phyloP scores from a whole-genome alignment of 1,284 basidiomycete genomes.

The Stygiomarasmius scandens region DNA sequence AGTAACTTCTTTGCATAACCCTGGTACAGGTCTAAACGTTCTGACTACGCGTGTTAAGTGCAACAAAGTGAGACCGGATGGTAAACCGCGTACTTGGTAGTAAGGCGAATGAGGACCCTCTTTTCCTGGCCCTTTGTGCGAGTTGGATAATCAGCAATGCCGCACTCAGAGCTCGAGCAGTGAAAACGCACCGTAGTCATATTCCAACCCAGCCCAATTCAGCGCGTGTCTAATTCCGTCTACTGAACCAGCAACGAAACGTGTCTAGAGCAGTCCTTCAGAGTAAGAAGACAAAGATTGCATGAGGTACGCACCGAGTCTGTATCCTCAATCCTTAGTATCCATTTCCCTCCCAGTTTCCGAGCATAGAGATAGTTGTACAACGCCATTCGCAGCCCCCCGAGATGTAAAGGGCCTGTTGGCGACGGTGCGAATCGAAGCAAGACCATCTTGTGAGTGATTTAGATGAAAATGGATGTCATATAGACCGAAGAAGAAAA shows the following conservation, averaged over 20 bases:
- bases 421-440: constrained; percentile 97
- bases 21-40: constrained; percentile 85
- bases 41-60: constrained; percentile 59
- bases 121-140: constrained; percentile 70
- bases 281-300: constrained; percentile 1
- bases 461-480: too few relatives aligned
- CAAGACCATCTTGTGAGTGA: constrained; percentile 45
- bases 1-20: constrained; percentile 75
- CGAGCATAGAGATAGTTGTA: constrained; percentile 90
- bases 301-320: constrained; percentile 63
- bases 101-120: constrained; percentile 79
- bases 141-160: too few relatives aligned
- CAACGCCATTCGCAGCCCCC: constrained; percentile 93
- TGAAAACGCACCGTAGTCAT: constrained; percentile 76
- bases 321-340: constrained; percentile 94
- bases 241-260: constrained; percentile 83
- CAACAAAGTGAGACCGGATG: constrained; percentile 7
- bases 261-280: constrained; percentile 57
- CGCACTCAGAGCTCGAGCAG: background rate
- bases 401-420: constrained; percentile 92
- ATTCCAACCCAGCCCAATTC: constrained; percentile 92
- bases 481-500: too few relatives aligned
- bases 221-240: constrained; percentile 79
- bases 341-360: constrained; percentile 84
- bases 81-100: constrained; percentile 63